Percentiles rank a stretch among this genome's conserved stretches.
Conservation (phyloP, 2,329 filamentous ascomycete species). For the Pseudonectria buxi region DNA sequence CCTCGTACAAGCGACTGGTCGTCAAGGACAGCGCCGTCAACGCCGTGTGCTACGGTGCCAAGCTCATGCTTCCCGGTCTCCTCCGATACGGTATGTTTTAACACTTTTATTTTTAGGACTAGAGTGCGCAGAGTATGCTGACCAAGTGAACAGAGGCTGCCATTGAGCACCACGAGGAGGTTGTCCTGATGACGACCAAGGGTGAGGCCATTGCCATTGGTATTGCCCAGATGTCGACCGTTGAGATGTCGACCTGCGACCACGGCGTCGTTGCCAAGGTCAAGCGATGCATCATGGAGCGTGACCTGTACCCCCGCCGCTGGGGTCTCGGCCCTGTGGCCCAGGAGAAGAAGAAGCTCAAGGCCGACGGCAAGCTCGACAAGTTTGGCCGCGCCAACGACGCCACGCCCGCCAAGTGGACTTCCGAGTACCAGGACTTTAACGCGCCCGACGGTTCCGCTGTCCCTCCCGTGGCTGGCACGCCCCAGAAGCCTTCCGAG, state of each 20-base stretch:
- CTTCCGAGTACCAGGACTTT: constrained; percentile 86
- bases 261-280: constrained; percentile 98
- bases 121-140: constrained; percentile 17
- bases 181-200: constrained; percentile 98
- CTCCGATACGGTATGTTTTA: constrained; percentile 69
- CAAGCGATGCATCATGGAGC: constrained; percentile 99
- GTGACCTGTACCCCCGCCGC: constrained; percentile 90
- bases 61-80: constrained; percentile 96
- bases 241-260: constrained; percentile 93
- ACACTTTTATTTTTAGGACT: not conserved
- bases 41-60: constrained; percentile 96
- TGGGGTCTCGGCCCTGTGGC: constrained; percentile 95
- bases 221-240: constrained; percentile 96
- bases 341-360: constrained; percentile 98
- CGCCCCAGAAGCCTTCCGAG: constrained; percentile 30
- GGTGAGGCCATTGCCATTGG: constrained; percentile 95
- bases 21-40: constrained; percentile 84
- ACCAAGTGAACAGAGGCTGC: constrained; percentile 56
- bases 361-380: constrained; percentile 94
- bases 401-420: constrained; percentile 89
- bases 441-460: constrained; percentile 47
- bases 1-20: constrained; percentile 90
- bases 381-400: constrained; percentile 95
- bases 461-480: constrained; percentile 37
- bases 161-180: constrained; percentile 92